Evolutionary conservation across 148 eudicot species (phyloP).

Genomic region (Camellia granthamiana): DNA sequence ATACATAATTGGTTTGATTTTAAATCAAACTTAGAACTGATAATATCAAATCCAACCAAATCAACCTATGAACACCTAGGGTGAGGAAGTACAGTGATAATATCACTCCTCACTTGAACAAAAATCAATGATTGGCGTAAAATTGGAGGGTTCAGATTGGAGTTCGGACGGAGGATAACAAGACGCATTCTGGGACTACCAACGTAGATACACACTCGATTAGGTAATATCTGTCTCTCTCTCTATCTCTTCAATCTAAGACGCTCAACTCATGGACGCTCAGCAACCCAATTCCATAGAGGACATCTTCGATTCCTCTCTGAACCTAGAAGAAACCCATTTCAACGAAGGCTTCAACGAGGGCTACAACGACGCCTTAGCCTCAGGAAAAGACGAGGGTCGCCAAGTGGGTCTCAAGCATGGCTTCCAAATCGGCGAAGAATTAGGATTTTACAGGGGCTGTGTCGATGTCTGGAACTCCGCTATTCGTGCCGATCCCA

Average conservation of each 20-base stretch:
- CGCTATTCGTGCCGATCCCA: constrained; percentile 54
- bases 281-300: constrained; percentile 6
- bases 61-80: too few species aligned
- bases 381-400: constrained; percentile 57
- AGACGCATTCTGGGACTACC: too few species aligned
- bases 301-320: constrained; percentile 51
- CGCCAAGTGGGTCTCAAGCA: constrained; percentile 69
- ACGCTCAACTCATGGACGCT: constrained; percentile 4
- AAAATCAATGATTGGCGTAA: too few species aligned
- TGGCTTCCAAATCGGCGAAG: constrained; percentile 70
- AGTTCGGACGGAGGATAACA: too few species aligned
- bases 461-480: constrained; percentile 63
- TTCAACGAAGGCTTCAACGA: constrained; percentile 62
- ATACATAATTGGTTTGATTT: too few species aligned
- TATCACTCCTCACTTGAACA: too few species aligned
- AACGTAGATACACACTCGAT: too few species aligned
- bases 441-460: constrained; percentile 78
- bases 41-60: too few species aligned
- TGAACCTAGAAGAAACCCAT: constrained; percentile 55
- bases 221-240: too few species aligned
- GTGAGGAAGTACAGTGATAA: too few species aligned
- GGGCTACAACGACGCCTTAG: constrained; percentile 57
- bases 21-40: too few species aligned
- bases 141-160: too few species aligned
- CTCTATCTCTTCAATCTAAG: not conserved